These are phyloP conservation scores for Toxoplasma gondii DNA, from an alignment of 169 alveolate genomes.

Conservation along the genomic window DNA sequence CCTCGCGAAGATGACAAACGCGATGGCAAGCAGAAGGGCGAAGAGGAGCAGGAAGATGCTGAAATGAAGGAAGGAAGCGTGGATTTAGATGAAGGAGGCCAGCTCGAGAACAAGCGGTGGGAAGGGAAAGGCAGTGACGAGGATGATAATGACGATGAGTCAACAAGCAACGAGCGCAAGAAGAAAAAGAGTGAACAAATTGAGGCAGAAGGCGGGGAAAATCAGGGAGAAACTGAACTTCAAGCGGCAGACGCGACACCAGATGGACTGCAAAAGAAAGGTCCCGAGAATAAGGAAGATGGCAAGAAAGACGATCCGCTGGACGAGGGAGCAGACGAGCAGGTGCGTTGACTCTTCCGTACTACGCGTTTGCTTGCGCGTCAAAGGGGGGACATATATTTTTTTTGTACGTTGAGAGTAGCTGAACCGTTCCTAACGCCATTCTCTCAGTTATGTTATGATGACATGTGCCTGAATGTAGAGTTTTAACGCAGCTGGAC, in stretches of 20 bases:
- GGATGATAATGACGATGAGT: background rate
- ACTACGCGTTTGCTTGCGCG: no score
- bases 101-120: conserved; percentile 60
- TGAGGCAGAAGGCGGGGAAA: background rate
- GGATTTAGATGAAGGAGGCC: conserved; percentile 65
- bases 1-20: conserved; percentile 24
- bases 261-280: background rate
- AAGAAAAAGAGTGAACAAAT: background rate
- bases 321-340: conserved; percentile 11
- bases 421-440: no score
- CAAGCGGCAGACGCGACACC: background rate
- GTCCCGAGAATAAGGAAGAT: background rate
- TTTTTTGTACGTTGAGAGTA: no score
- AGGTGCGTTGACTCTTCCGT: background rate
- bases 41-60: conserved; percentile 3
- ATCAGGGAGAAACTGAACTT: background rate
- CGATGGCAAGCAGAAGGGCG: conserved; percentile 30
- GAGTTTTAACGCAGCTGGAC: no score
- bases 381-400: no score
- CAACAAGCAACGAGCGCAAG: background rate
- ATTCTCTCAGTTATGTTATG: no score
- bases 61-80: conserved; percentile 57
- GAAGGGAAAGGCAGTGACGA: conserved; percentile 33
- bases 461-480: no score
- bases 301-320: background rate